These are phyloP conservation scores for Neopestalotiopsis rosae DNA, from an alignment of 2,329 filamentous ascomycete species.

Conservation along the genomic window DNA sequence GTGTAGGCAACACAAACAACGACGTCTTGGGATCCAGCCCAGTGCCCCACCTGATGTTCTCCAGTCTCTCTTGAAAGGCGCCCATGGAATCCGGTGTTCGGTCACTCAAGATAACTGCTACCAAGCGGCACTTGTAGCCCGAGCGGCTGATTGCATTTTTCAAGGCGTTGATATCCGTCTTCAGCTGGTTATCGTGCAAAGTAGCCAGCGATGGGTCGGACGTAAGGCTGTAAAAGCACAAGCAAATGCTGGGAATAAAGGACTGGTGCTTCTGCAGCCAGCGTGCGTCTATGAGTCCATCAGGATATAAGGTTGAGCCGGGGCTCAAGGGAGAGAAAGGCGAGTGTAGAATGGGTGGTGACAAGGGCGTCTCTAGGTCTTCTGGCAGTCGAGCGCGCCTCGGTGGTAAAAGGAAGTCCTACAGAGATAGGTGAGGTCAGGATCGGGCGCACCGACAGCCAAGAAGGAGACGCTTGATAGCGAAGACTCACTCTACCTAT, in stretches of 20 bases:
- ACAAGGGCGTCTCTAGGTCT: constrained; percentile 52
- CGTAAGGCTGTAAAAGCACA: constrained; percentile 81
- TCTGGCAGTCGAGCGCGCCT: constrained; percentile 61
- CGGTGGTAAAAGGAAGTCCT: constrained; percentile 63
- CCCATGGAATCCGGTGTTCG: constrained; percentile 57
- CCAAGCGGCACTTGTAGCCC: constrained; percentile 78
- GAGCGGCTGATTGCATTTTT: constrained; percentile 71
- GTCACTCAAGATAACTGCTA: constrained; percentile 79
- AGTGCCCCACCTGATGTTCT: constrained; percentile 79
- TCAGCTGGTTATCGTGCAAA: constrained; percentile 85
- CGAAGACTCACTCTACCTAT: constrained; percentile 75
- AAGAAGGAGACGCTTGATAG: not conserved
- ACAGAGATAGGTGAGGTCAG: constrained; percentile 15
- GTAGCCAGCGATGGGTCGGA: constrained; percentile 76
- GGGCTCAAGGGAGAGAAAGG: constrained; percentile 90
- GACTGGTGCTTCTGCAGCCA: constrained; percentile 93
- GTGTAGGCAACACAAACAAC: constrained; percentile 81
- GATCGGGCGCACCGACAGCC: not conserved
- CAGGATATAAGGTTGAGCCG: constrained; percentile 82
- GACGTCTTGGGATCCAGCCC: constrained; percentile 80
- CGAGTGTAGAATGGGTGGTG: constrained; percentile 75
- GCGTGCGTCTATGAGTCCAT: constrained; percentile 79
- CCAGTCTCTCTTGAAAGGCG: constrained; percentile 74
- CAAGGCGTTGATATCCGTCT: constrained; percentile 81
- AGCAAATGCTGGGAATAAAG: constrained; percentile 77